These are phyloP conservation scores for Allium fistulosum DNA, from an alignment of 106 monocot species.

Conservation along the genomic window DNA sequence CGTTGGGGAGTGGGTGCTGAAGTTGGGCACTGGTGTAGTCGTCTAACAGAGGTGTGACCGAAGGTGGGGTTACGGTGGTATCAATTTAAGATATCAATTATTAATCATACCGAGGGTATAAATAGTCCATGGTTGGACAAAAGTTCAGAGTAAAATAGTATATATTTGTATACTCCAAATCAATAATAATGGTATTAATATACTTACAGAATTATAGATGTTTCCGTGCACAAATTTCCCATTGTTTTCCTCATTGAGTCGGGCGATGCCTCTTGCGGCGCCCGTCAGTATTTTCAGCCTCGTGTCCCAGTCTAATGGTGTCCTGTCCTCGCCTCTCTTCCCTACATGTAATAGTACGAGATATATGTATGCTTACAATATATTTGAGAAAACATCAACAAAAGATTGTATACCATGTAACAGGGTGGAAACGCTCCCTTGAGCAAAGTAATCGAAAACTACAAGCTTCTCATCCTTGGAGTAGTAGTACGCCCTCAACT, in stretches of 20 bases:
- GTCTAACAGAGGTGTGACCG: too few species aligned
- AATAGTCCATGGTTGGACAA: too few species aligned
- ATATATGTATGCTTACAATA: not conserved
- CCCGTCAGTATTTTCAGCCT: conserved; percentile 31
- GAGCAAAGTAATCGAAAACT: conserved; percentile 42
- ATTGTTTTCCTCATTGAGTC: conserved; percentile 22
- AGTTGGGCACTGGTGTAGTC: too few species aligned
- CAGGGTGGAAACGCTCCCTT: conserved; percentile 43
- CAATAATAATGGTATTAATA: too few species aligned
- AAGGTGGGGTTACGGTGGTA: too few species aligned
- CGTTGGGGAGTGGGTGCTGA: too few species aligned
- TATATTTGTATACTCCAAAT: too few species aligned
- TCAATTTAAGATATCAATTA: too few species aligned
- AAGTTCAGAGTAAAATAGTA: too few species aligned
- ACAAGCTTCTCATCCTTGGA: conserved; percentile 75
- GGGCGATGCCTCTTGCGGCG: conserved; percentile 39
- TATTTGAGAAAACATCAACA: not conserved
- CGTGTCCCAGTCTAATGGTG: conserved; percentile 37
- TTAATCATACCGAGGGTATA: too few species aligned
- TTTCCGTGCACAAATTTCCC: conserved; percentile 53
- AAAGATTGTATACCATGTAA: conserved; percentile 36
- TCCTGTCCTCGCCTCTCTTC: conserved; percentile 11
- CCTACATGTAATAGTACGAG: conserved; percentile 1
- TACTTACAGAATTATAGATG: too few species aligned
- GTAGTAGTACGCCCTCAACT: conserved; percentile 53